Base-by-base conservation (phyloP, 495 filamentous ascomycete species). In the Durotheca rogersii region DNA sequence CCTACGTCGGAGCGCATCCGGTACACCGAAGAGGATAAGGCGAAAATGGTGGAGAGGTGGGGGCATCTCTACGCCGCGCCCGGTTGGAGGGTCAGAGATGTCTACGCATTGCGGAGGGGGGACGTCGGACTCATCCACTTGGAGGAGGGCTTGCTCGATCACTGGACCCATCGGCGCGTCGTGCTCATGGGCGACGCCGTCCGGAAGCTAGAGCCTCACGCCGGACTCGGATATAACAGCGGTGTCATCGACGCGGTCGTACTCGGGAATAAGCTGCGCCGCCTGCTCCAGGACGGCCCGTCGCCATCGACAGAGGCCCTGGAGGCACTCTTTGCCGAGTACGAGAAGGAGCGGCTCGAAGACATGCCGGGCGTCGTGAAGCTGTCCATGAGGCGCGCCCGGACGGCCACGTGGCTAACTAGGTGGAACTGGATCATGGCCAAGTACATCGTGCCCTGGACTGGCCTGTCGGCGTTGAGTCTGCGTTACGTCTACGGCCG, bases 121-220 rank as follows among this genome's bases (percentile, higher is more conserved):
- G 55, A 43, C 17, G 32, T 37, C 2, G 58, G 55, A n/a, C 38
- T 73, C 51, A 53, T 67, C 9, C 51, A 47, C 11, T 42, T 75
- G 5, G 72, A 78, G 49, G 74, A 78, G 48, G 62, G 63, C 3
- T 58, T 66, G 0, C 37, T 72, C 15, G 60, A 71, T 3, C 45
- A 57, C 7, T 76, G 74, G 74, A 53, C 33, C 14, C 69, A 54
- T 39, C 67, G 61, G 11, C 60, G 73, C 12, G 53, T 74, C 32
- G 68, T 75, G 5, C 62, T 72, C 17, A 51, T 72, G 1, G 73
- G 74, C 7, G 74, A 78, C 41, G 62, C 72, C 5, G 59, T 69
- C 15, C 73, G 74, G 43, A 76, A 76, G 54, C 53, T 72, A 15
- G 51, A 70, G 10, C 69, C 71, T 0, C 69, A 67, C 29, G 48